phyloP scores from a whole-genome alignment of 805 yeast species.

The Saccharomycopsis javanensis region DNA sequence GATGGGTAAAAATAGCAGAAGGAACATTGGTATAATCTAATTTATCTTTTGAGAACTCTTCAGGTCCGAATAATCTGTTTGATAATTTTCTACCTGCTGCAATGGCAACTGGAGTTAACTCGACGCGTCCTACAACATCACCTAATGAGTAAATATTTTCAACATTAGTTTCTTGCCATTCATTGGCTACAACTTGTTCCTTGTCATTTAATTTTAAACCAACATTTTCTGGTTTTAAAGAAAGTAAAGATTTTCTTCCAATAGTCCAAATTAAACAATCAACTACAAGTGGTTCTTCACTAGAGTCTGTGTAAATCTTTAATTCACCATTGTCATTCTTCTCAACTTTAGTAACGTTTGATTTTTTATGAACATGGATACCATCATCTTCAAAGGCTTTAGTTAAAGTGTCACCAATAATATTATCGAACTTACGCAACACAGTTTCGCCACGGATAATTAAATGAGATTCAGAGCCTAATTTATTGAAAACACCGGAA shows the following conservation, averaged over 20 bases:
- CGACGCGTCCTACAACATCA: conserved; percentile 87
- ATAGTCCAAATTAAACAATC: conserved; percentile 88
- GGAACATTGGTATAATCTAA: conserved; percentile 85
- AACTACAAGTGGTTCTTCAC: conserved; percentile 49
- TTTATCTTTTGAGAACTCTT: conserved; percentile 56
- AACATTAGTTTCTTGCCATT: conserved; percentile 73
- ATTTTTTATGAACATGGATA: conserved; percentile 63
- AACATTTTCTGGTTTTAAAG: conserved; percentile 66
- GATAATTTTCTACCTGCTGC: conserved; percentile 95
- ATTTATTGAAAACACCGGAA: conserved; percentile 85
- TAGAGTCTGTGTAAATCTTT: conserved; percentile 29
- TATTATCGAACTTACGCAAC: conserved; percentile 75
- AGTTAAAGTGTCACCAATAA: conserved; percentile 71
- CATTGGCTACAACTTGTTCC: conserved; percentile 71
- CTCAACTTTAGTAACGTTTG: conserved; percentile 41
- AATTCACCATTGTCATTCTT: conserved; percentile 40
- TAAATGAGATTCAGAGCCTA: conserved; percentile 79
- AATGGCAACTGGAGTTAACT: conserved; percentile 96
- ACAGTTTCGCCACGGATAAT: conserved; percentile 88
- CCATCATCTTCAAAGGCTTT: conserved; percentile 76
- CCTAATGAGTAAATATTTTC: conserved; percentile 76
- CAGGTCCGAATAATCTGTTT: conserved; percentile 84
- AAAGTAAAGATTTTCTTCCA: conserved; percentile 74
- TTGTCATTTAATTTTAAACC: conserved; percentile 54
- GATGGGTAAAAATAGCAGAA: conserved; percentile 95